Conservation (phyloP, 306 rosid species). For the Arachis stenosperma region DNA sequence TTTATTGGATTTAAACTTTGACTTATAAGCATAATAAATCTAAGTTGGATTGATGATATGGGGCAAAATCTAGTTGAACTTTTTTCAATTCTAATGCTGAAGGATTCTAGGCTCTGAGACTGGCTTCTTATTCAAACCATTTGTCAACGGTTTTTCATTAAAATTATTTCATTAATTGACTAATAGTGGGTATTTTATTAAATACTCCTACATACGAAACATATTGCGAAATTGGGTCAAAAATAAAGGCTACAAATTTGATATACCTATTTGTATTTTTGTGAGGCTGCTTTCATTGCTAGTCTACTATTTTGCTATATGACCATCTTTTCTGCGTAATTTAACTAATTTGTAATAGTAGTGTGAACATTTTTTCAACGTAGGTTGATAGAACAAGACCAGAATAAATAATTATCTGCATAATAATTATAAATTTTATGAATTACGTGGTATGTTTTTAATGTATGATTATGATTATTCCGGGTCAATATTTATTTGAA, state of each 20-base stretch:
- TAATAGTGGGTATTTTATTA: neutral
- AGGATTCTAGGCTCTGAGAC: neutral
- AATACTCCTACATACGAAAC: neutral
- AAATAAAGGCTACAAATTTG: neutral
- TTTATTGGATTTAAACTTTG: slow-evolving; percentile 18
- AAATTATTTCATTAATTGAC: slow-evolving; percentile 25
- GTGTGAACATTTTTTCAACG: slow-evolving; percentile 1
- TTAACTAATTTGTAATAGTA: neutral
- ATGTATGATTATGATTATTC: neutral
- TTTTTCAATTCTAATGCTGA: neutral
- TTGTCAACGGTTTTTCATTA: neutral
- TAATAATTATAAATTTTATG: slow-evolving; percentile 7
- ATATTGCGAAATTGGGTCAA: neutral
- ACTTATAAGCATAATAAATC: slow-evolving; percentile 15
- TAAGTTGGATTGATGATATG: slow-evolving; percentile 15
- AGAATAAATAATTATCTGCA: neutral
- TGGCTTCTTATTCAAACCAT: neutral
- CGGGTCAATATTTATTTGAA: slow-evolving; percentile 12
- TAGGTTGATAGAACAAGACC: neutral
- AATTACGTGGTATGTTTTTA: neutral
- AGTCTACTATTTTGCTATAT: neutral
- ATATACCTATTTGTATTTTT: neutral
- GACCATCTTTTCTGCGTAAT: neutral
- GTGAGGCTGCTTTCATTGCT: slow-evolving; percentile 12
- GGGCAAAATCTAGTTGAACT: slow-evolving; percentile 8